Base-by-base conservation (phyloP, 1,139 yeast species). In the Pichia sp. region DNA sequence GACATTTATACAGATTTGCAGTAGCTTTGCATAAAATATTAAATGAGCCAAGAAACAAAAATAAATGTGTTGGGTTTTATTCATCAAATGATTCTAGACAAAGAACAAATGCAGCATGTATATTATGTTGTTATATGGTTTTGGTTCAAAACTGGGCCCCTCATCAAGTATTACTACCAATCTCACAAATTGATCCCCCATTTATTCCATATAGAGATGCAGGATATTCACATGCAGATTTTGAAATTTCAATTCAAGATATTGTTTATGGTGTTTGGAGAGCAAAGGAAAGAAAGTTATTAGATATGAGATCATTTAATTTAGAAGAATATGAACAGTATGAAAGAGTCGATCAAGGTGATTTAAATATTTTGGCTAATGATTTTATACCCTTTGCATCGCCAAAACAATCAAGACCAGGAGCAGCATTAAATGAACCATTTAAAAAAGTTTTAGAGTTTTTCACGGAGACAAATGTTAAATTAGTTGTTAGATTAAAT, bases 301-400 rank as follows among this genome's bases (percentile, higher is more conserved):
- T 92, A 46, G 97, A 92, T 62, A 73, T 92, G 62, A 86, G 94
- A 48, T 73, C 78, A n/a, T 90, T 92, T 69, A 86, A 90, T 64
- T 73, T 92, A 54, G 97, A 92, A 64, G 96, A 88, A 61, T 86
- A 92, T 65, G 98, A 92, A 67, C 86, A 82, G 61, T 90, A 87
- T 63, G 98, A 92, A 66, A 73, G 95, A 53, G 98, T 92, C 4
- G 98, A 92, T 64, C 94, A 90, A 66, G 98, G 98, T 53, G 98
- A 92, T 67, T 87, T 92, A 63, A 92, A 92, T 65, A 85, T 86
- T 39, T 74, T 92, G 46, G 86, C 96, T 6, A 94, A 94, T 53
- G 95, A 92, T 65, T 92, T 92, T 61, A 84, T 92, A 58, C 98
- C 98, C 34, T 92, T 92, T 75, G 98, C 98, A 18, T 88, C 97